These are phyloP conservation scores for Podaxis sp. DNA, from an alignment of 768 basidiomycete genomes.

Conservation along the genomic window DNA sequence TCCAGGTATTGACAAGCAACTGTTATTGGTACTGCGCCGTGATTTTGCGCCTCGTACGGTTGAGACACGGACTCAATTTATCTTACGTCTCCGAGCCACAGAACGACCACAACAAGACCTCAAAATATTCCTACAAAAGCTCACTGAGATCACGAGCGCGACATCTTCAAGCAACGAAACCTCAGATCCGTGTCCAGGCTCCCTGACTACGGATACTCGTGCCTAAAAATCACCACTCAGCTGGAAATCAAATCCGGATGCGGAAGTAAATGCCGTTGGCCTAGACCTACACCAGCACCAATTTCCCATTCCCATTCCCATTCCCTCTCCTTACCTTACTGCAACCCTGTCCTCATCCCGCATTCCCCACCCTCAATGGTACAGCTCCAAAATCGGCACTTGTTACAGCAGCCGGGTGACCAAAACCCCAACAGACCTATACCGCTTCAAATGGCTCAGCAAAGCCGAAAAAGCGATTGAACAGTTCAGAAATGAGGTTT, in stretches of 20 bases:
- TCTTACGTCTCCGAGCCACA: background rate
- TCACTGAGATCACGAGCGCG: background rate
- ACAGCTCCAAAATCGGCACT: slow-evolving; percentile 1
- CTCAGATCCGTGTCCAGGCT: background rate
- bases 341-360: background rate
- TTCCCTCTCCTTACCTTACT: background rate
- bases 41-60: slow-evolving; percentile 5
- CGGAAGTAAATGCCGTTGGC: background rate
- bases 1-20: background rate
- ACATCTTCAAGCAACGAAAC: background rate
- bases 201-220: background rate
- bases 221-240: background rate
- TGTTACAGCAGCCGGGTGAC: slow-evolving; percentile 1
- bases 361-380: background rate
- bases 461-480: background rate
- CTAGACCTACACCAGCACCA: background rate
- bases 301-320: background rate
- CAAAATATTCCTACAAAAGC: background rate
- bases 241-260: background rate
- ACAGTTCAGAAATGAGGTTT: background rate
- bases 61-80: background rate
- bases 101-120: background rate
- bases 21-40: slow-evolving; percentile 5
- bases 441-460: background rate
- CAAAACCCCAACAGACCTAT: background rate